Base-by-base conservation (phyloP, 129 eudicot species). In the Chrysanthemum lavandulifolium region DNA sequence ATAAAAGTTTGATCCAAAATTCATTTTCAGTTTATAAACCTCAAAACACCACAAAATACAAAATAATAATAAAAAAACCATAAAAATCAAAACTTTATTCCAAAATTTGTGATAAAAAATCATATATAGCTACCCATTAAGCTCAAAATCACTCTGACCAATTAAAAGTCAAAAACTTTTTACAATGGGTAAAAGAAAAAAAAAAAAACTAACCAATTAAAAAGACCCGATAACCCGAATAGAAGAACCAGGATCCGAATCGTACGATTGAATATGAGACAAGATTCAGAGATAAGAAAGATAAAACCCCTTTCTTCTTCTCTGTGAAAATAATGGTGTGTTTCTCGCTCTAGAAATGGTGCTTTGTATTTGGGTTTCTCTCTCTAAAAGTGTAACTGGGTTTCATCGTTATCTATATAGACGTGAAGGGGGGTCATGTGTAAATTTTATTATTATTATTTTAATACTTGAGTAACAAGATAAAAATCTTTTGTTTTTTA, bases 331-430 rank as follows among this genome's bases (percentile, higher is more conserved):
- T 25, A 31, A 23, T 25, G 45, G 12, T 61, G 65, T 60, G 12
- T 13, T 78, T 71, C 73, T 78, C 77, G 76, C 77, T 78, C 77
- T 71, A 78, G 29, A 68, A 76, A 53, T 13, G 19, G n/a, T 3
- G n/a, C 67, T 29, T 31, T 27, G 58, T 54, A 60, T 64, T 78
- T 55, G 47, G 77, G 61, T 64, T 78, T 78, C 82, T 78, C 82
- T 78, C 77, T 78, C 82, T 78, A 71, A 53, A 71, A 78, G 25
- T 67, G 56, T 71, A 67, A 23, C 12, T 62, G 13, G 64, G 61
- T 72, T 12, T 78, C 73, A 51, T 65, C 67, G 16, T 78, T 78
- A 78, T 78, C 82, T 78, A 71, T 64, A 71, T 71, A 64, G 77
- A 40, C 36, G 50, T 61, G 76, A 23, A 63, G 72, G 61, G 68